These are phyloP conservation scores for Megacollybia marginata DNA, from an alignment of 768 basidiomycete genomes.

Conservation along the genomic window DNA sequence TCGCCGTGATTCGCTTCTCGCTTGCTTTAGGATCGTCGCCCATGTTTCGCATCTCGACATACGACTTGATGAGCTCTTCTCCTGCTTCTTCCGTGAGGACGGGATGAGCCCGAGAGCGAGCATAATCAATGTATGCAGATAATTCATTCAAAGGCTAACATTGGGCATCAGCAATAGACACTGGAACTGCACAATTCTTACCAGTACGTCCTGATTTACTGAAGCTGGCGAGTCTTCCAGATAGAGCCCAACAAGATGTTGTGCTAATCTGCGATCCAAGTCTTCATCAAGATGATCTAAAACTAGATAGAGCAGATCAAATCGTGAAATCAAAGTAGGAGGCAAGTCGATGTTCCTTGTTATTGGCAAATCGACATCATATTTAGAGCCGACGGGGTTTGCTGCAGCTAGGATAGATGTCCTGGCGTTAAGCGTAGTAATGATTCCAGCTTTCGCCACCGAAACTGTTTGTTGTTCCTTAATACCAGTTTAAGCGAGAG, in stretches of 20 bases:
- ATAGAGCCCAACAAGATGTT: slow-evolving; percentile 89
- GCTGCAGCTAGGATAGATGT: slow-evolving; percentile 97
- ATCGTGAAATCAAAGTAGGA: slow-evolving; percentile 95
- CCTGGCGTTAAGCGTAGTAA: slow-evolving; percentile 96
- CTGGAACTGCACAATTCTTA: slow-evolving; percentile 27
- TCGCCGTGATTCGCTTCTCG: slow-evolving; percentile 96
- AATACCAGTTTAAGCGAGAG: neutral
- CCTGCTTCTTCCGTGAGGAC: slow-evolving; percentile 81
- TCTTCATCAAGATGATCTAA: slow-evolving; percentile 91
- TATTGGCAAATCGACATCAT: slow-evolving; percentile 86
- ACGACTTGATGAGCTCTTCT: slow-evolving; percentile 76
- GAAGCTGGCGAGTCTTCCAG: slow-evolving; percentile 80
- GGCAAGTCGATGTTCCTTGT: slow-evolving; percentile 96
- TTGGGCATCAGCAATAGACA: neutral
- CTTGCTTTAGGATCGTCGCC: slow-evolving; percentile 81
- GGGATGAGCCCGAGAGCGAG: slow-evolving; percentile 80
- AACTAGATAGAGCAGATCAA: slow-evolving; percentile 93
- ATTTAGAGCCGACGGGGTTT: slow-evolving; percentile 94
- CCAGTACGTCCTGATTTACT: slow-evolving; percentile 66
- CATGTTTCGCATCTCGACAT: slow-evolving; percentile 90
- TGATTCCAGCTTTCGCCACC: slow-evolving; percentile 98
- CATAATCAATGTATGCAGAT: slow-evolving; percentile 92
- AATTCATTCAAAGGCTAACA: slow-evolving; percentile 80
- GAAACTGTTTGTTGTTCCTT: slow-evolving; percentile 99
- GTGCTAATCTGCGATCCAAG: slow-evolving; percentile 79